These are phyloP conservation scores for Debaryomycetaceae sp. DNA, from an alignment of 1,139 yeast genomes.

Conservation along the genomic window DNA sequence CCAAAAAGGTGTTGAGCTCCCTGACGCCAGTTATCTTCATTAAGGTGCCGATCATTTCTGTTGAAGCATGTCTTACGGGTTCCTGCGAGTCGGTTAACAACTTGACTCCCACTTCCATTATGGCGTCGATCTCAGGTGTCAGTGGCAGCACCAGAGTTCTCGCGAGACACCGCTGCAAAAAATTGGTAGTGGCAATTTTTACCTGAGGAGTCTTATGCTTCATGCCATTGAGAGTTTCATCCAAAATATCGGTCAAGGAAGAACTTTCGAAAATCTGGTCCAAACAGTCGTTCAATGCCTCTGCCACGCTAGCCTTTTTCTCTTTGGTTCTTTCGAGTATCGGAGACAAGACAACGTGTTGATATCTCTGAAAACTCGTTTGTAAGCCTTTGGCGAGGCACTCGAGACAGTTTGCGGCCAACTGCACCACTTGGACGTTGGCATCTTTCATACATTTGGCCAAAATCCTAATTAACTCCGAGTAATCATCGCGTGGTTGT, in stretches of 20 bases:
- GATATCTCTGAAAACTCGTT: conserved; percentile 50
- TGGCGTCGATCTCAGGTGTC: conserved; percentile 48
- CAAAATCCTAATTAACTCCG: conserved; percentile 53
- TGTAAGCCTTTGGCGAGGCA: conserved; percentile 66
- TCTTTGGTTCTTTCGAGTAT: conserved; percentile 83
- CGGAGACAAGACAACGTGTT: conserved; percentile 51
- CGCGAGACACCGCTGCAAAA: conserved; percentile 60
- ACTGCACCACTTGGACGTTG: conserved; percentile 79
- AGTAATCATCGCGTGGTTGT: conserved; percentile 48
- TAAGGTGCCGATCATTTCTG: conserved; percentile 75
- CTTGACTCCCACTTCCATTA: conserved; percentile 54
- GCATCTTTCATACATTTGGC: conserved; percentile 85
- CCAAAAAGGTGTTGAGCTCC: conserved; percentile 56
- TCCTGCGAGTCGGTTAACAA: conserved; percentile 79
- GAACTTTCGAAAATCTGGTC: conserved; percentile 57
- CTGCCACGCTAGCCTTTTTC: conserved; percentile 74
- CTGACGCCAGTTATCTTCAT: conserved; percentile 81
- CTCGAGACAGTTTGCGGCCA: conserved; percentile 70
- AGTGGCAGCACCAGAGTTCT: conserved; percentile 48
- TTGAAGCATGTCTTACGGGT: conserved; percentile 75
- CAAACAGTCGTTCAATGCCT: conserved; percentile 61
- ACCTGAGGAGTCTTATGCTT: conserved; percentile 82
- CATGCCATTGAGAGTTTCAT: conserved; percentile 56
- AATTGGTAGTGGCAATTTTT: conserved; percentile 64
- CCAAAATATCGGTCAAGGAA: conserved; percentile 55